Evolutionary conservation across 768 basidiomycete species (phyloP).

Genomic region (Suillus bovinus): DNA sequence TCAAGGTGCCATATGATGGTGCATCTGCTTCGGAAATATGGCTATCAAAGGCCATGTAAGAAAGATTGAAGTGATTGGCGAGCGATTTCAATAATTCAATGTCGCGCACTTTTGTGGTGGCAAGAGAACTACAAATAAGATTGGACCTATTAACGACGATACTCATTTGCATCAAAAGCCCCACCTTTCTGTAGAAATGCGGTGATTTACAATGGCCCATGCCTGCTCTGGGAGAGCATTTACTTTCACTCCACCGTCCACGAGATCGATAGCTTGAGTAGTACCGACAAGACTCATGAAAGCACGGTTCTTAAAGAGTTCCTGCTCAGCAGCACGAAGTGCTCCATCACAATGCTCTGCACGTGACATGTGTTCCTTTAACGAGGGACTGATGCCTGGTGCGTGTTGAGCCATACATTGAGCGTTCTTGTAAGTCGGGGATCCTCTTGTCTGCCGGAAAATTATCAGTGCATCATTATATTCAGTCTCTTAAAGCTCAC

Average conservation of each 20-base stretch:
- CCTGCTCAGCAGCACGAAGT: slow-evolving; percentile 10
- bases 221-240: slow-evolving; percentile 81
- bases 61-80: slow-evolving; percentile 55
- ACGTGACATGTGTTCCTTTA: slow-evolving; percentile 48
- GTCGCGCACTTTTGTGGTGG: slow-evolving; percentile 46
- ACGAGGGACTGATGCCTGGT: slow-evolving; percentile 46
- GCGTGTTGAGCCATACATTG: slow-evolving; percentile 70
- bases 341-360: slow-evolving; percentile 19
- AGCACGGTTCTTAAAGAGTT: slow-evolving; percentile 5
- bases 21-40: slow-evolving; percentile 35
- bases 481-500: slow-evolving; percentile 37
- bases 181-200: slow-evolving; percentile 62
- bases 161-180: slow-evolving; percentile 10
- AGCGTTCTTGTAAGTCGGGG: slow-evolving; percentile 60
- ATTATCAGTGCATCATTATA: neutral
- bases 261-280: slow-evolving; percentile 77
- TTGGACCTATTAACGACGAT: neutral
- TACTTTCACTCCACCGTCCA: slow-evolving; percentile 66
- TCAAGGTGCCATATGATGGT: slow-evolving; percentile 46
- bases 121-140: slow-evolving; percentile 33
- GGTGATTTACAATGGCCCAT: slow-evolving; percentile 70
- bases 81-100: slow-evolving; percentile 43
- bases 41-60: slow-evolving; percentile 57
- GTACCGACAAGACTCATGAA: slow-evolving; percentile 56
- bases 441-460: slow-evolving; percentile 46